These are phyloP conservation scores for Chiua virens DNA, from an alignment of 768 basidiomycete species.

Conservation along the genomic window DNA sequence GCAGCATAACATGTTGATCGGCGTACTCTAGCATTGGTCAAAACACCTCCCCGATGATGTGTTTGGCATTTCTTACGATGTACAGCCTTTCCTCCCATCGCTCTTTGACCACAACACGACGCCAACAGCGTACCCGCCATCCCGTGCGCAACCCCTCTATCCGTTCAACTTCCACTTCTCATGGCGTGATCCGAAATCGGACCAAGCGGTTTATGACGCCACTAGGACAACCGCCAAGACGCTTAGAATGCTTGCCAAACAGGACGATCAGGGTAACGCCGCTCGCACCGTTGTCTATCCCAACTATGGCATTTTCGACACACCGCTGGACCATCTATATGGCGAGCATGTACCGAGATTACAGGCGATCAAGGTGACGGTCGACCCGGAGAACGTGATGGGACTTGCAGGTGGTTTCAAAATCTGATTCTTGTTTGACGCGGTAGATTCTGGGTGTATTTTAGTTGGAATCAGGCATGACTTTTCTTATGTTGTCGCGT, in stretches of 20 bases:
- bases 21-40: too few species aligned
- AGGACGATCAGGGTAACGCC: slow-evolving; percentile 35
- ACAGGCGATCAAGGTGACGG: slow-evolving; percentile 38
- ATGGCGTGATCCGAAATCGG: neutral
- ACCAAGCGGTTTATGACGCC: slow-evolving; percentile 33
- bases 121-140: slow-evolving; percentile 47
- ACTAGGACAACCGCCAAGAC: slow-evolving; percentile 35
- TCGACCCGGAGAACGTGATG: slow-evolving; percentile 62
- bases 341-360: slow-evolving; percentile 42
- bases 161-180: slow-evolving; percentile 48
- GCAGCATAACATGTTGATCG: too few species aligned
- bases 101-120: slow-evolving; percentile 38
- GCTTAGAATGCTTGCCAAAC: slow-evolving; percentile 38
- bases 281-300: slow-evolving; percentile 43
- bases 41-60: neutral
- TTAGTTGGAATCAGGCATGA: too few species aligned
- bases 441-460: too few species aligned
- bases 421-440: too few species aligned
- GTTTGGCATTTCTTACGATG: slow-evolving; percentile 16
- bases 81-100: slow-evolving; percentile 53
- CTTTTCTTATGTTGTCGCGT: too few species aligned
- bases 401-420: slow-evolving; percentile 62
- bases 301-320: slow-evolving; percentile 58
- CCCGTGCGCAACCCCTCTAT: slow-evolving; percentile 33
- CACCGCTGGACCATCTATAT: slow-evolving; percentile 47